Evolutionary conservation across 768 basidiomycete species (phyloP).

Genomic region (Tricholoma sp.): DNA sequence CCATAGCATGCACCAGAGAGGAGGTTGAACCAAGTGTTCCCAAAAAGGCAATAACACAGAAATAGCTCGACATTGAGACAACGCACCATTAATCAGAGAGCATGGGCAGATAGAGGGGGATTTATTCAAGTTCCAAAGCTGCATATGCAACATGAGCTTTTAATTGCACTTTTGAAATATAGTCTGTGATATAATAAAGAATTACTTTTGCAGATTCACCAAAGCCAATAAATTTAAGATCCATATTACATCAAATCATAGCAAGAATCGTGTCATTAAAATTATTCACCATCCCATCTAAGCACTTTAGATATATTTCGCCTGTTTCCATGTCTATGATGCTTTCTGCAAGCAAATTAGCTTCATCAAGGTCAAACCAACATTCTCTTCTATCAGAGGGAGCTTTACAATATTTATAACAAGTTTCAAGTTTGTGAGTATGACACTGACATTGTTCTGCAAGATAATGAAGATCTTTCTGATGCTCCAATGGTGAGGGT

Average conservation of each 20-base stretch:
- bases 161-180: constrained; percentile 40
- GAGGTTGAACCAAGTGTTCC: no score
- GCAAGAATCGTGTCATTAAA: constrained; percentile 35
- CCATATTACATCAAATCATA: constrained; percentile 38
- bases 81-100: no score
- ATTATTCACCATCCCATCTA: constrained; percentile 39
- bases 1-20: no score
- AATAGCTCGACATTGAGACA: no score
- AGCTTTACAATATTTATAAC: constrained; percentile 33
- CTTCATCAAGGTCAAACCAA: constrained; percentile 24
- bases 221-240: constrained; percentile 40
- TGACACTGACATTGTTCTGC: constrained; percentile 26
- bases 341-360: constrained; percentile 9
- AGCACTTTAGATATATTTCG: constrained; percentile 23
- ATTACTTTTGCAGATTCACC: constrained; percentile 37
- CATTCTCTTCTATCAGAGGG: constrained; percentile 20
- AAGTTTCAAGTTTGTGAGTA: constrained; percentile 24
- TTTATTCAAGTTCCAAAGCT: constrained; percentile 27
- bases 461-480: constrained; percentile 21
- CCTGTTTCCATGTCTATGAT: constrained; percentile 26
- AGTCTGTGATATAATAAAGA: constrained; percentile 43
- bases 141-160: constrained; percentile 37
- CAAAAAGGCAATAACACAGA: no score
- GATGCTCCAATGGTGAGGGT: background rate
- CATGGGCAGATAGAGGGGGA: no score